Conservation (phyloP, 2,329 filamentous ascomycete species). For the Magnaporthiopsis rhizophila region DNA sequence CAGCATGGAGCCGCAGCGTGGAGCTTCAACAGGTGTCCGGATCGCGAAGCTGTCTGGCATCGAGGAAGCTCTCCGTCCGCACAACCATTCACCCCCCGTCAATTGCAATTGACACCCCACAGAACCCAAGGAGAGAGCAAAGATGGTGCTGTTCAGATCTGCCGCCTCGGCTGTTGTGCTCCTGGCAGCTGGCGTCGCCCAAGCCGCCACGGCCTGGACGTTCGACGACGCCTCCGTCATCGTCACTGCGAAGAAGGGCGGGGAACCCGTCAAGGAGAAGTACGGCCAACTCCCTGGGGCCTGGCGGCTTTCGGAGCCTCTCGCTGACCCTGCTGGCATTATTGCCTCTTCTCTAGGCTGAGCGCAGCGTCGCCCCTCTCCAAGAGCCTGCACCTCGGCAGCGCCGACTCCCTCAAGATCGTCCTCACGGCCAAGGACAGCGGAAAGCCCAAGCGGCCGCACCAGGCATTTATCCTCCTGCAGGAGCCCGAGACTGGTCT, state of each 20-base stretch:
- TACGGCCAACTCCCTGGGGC: constrained; percentile 28
- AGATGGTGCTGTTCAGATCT: constrained; percentile 34
- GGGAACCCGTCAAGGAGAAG: constrained; percentile 57
- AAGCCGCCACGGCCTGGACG: constrained; percentile 56
- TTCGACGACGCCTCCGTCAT: constrained; percentile 67
- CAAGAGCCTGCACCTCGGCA: constrained; percentile 56
- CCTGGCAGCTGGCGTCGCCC: constrained; percentile 40
- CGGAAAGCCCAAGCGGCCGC: constrained; percentile 71
- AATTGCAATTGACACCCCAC: constrained; percentile 1
- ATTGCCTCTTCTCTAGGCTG: constrained; percentile 39
- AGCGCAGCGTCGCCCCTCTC: constrained; percentile 50
- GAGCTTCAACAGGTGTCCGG: constrained; percentile 9
- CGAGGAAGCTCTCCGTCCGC: neutral
- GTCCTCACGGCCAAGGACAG: constrained; percentile 73
- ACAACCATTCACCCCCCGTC: neutral
- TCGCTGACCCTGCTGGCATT: constrained; percentile 15
- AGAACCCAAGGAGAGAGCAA: constrained; percentile 6
- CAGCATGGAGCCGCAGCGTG: neutral
- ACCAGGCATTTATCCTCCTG: constrained; percentile 87
- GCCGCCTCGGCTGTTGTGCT: constrained; percentile 34
- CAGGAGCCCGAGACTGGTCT: constrained; percentile 67
- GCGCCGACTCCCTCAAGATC: constrained; percentile 71
- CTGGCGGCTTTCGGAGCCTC: neutral
- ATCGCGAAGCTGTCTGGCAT: neutral
- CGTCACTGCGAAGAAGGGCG: constrained; percentile 57